Conservation (phyloP, 805 yeast species). For the Yarrowia bubula region DNA sequence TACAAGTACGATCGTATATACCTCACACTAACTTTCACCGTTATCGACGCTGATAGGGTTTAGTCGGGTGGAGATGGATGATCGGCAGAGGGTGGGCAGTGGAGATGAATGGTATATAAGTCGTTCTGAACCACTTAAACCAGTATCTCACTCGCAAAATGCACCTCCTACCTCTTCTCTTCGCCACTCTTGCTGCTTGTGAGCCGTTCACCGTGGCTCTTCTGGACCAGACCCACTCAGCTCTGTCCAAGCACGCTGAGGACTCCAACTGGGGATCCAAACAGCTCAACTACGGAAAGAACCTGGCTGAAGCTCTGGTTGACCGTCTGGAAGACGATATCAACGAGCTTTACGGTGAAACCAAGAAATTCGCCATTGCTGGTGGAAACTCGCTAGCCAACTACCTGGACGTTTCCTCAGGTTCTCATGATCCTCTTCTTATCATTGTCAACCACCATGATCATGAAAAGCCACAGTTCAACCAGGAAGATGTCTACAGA, state of each 20-base stretch:
- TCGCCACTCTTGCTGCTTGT: background rate
- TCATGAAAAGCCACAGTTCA: background rate
- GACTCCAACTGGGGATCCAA: background rate
- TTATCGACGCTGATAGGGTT: background rate
- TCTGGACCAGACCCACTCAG: background rate
- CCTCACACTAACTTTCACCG: background rate
- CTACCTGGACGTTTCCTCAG: conserved; percentile 6
- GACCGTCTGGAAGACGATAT: background rate
- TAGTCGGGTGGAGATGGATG: background rate
- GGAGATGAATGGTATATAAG: background rate
- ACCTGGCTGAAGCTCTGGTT: background rate
- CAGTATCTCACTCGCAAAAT: background rate
- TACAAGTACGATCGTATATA: too few relatives aligned
- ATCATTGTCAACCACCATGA: background rate
- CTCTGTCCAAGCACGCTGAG: background rate
- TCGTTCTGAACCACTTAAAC: background rate
- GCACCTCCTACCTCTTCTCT: background rate
- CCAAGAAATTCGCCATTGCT: background rate
- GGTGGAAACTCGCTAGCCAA: background rate
- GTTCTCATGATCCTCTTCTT: background rate
- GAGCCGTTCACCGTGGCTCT: background rate
- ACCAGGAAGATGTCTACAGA: background rate
- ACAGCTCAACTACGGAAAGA: background rate
- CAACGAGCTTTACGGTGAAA: background rate
- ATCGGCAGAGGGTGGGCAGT: background rate